Base-by-base conservation (phyloP, 768 basidiomycete species). In the Nidularia pulvinata region DNA sequence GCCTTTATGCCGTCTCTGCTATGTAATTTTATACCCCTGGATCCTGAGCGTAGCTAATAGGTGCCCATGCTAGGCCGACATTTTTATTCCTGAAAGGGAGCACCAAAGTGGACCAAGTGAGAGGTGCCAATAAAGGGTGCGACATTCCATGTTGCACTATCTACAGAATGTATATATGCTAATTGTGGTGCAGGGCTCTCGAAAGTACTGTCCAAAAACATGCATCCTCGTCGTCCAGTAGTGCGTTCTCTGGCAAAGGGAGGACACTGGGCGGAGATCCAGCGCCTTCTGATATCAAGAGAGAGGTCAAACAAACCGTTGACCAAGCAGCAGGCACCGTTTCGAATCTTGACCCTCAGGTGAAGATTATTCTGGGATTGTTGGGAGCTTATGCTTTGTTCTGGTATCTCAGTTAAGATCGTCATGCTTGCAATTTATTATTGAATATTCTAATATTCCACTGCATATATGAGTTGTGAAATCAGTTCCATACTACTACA, bases 71-170 rank as follows among this genome's bases (percentile, higher is more conserved):
- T 51, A 92, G 91, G 92, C 92, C 92, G 2, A 92, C 92, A 0
- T 93, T 93, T 57, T 64, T 93, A 34, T 91, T 94, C 65, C 61
- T 93, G 55, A 85, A 82, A 61, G 89, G 88, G 16, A 72, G 66
- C 37, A 74, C 73, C 1, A 83, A 90, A 63, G 79, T 93, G 19
- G 88, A 89, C 60, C 78, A 78, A 70, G 84, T 94, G 30, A 80
- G 77, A 50, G 92, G 92, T 5, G 91, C 91, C 10, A 74, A 93
- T 64, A 80, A 66, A 63, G 61, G 64, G 91, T 93, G 62, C 54
- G 82, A 70, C 32, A 46, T 33, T 11, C 33, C 33, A 32, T 43
- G 48, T 45, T 25, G 19, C 19, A 19, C 14, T 52, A 25, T 52
- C 6, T 36, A 42, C 16, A 39, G 11, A 14, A 39, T 37, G 47